Base-by-base conservation (phyloP, 331 rosid genomes). In the Rhamnella rubrinervis region DNA sequence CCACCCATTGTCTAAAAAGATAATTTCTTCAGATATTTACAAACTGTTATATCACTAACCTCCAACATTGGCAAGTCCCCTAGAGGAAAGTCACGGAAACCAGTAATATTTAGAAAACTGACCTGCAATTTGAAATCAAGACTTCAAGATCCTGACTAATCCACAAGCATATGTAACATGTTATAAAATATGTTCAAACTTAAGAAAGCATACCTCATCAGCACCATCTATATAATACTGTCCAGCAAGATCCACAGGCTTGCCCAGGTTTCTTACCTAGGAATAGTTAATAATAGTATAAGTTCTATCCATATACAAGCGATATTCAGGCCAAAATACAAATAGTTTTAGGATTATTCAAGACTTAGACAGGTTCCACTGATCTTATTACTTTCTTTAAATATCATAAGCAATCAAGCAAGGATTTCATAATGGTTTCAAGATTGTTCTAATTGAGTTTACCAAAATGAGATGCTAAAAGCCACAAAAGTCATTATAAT, bases 11-110 rank as follows among this genome's bases (percentile, higher is more conserved):
- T 26, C 50, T 51, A 14, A 63, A 6, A 9, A 35, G 17, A 63
- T 63, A 68, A 55, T 6, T 31, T 31, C 35, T 57, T 68, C 20
- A 28, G 28, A 58, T 23, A 51, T 37, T 35, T 28, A 16, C 9
- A 4, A 51, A 31, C 40, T 18, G 59, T 28, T 49, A 62, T 66
- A 19, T 65, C 17, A 79, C 90, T 70, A 68, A 92, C 99, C 99
- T 91, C 91, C 80, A 91, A 72, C 99, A 95, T 95, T 10, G 99
- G 99, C 85, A 95, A 80, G 82, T 95, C 97, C 1, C 99, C 96
- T 8, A 95, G 87, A 69, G 99, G 99, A 78, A 95, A 95, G 85
- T 95, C 97, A 3, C 96, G 95, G 46, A 91, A 95, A 63, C 99
- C 99, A 16, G 99, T 95, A 51, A 95, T 95, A 74, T 89, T 95